Conservation (phyloP, 352 stramenopile species). For the Pythium biforme region DNA sequence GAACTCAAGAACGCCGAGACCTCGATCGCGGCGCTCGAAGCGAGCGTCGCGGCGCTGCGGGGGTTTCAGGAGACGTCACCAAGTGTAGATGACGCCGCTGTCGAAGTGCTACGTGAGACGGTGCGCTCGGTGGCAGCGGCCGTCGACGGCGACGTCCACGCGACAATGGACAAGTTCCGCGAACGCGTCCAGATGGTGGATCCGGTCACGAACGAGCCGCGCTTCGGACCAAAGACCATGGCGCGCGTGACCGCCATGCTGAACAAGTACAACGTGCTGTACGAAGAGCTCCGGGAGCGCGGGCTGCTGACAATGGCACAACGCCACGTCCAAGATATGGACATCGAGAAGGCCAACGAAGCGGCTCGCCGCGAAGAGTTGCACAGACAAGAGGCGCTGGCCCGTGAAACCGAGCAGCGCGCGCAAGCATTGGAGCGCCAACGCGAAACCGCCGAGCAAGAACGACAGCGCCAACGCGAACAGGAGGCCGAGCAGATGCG, state of each 20-base stretch:
- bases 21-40: constrained; percentile 44
- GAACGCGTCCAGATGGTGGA: constrained; percentile 56
- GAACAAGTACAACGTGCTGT: constrained; percentile 44
- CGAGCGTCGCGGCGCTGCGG: constrained; percentile 34
- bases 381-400: constrained; percentile 5
- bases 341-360: constrained; percentile 26
- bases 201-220: constrained; percentile 64
- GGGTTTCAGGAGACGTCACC: not conserved
- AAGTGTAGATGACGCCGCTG: not conserved
- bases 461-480: constrained; percentile 26
- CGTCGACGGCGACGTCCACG: constrained; percentile 32
- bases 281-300: constrained; percentile 27
- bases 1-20: constrained; percentile 48
- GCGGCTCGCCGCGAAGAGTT: constrained; percentile 23
- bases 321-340: not conserved
- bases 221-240: constrained; percentile 79
- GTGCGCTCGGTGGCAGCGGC: constrained; percentile 22
- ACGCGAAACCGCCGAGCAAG: too few relatives aligned
- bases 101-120: not conserved
- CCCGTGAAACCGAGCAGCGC: constrained; percentile 14
- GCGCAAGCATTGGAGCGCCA: constrained; percentile 21
- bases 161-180: constrained; percentile 53
- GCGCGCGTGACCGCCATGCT: constrained; percentile 60
- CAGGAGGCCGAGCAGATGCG: constrained; percentile 30
- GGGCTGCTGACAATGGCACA: constrained; percentile 4